phyloP scores from a whole-genome alignment of 2,329 filamentous ascomycete species.

The Periconia digitata region DNA sequence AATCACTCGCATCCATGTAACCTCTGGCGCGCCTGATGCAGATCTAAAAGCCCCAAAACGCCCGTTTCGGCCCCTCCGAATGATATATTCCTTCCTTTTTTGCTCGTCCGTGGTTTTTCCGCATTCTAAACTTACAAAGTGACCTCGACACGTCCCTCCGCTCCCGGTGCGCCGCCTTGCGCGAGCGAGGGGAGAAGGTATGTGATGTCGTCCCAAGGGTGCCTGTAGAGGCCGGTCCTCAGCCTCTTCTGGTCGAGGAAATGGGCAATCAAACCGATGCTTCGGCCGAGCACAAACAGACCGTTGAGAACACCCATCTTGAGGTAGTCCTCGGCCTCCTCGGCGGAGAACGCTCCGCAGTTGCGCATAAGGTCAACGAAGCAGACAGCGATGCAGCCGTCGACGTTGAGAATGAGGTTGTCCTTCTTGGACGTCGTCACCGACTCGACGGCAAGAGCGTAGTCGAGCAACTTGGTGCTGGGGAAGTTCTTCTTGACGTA shows the following conservation, averaged over 20 bases:
- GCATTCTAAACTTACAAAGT: conserved; percentile 35
- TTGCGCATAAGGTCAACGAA: conserved; percentile 97
- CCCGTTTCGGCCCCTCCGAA: conserved; percentile 25
- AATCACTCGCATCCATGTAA: background rate
- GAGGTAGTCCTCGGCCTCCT: conserved; percentile 99
- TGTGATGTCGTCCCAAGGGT: conserved; percentile 75
- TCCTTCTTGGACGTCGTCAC: conserved; percentile 99
- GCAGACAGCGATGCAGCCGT: conserved; percentile 97
- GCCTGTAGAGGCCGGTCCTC: conserved; percentile 93
- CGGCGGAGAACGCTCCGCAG: conserved; percentile 92
- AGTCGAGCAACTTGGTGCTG: conserved; percentile 96
- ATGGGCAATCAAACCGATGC: conserved; percentile 98
- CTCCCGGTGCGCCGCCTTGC: conserved; percentile 40
- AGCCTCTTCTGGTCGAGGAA: conserved; percentile 99
- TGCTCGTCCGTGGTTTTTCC: conserved; percentile 4
- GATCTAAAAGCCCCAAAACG: conserved; percentile 23
- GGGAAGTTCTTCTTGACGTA: conserved; percentile 98
- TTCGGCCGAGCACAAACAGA: conserved; percentile 95
- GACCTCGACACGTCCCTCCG: conserved; percentile 47
- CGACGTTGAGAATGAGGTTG: conserved; percentile 99
- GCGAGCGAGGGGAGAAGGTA: conserved; percentile 44
- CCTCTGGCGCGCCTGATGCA: conserved; percentile 29
- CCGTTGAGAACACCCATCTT: conserved; percentile 99
- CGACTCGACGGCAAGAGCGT: conserved; percentile 94
- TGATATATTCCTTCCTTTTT: conserved; percentile 31